Conservation (phyloP, 306 rosid genomes). For the Biancaea sappan region DNA sequence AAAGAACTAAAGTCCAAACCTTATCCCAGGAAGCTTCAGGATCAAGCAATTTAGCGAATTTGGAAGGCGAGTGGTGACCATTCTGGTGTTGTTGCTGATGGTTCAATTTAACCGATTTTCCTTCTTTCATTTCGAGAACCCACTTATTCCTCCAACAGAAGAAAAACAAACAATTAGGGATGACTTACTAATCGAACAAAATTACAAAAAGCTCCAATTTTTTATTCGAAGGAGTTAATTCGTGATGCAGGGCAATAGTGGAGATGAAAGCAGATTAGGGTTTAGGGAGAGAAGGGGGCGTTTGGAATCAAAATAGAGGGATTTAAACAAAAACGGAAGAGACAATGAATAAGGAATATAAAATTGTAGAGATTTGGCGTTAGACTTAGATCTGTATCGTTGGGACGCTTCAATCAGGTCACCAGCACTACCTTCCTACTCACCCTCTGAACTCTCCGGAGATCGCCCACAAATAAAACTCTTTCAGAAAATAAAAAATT, state of each 20-base stretch:
- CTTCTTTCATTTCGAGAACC: conserved; percentile 76
- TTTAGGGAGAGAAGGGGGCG: conserved; percentile 14
- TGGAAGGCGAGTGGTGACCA: conserved; percentile 91
- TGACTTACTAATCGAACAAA: neutral
- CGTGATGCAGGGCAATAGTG: conserved; percentile 8
- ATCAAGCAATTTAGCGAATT: conserved; percentile 86
- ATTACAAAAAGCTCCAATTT: conserved; percentile 12
- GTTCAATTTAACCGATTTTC: conserved; percentile 64
- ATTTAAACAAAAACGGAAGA: neutral
- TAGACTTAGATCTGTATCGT: conserved; percentile 21
- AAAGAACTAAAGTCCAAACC: conserved; percentile 47
- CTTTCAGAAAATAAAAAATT: too few species aligned
- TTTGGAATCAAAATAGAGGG: neutral
- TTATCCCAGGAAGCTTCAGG: conserved; percentile 99
- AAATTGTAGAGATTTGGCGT: neutral
- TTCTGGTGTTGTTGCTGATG: conserved; percentile 72
- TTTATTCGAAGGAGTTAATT: conserved; percentile 14
- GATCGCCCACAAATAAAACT: neutral
- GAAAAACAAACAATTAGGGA: neutral
- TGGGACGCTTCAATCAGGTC: neutral
- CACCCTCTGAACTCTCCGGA: neutral
- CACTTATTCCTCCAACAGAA: neutral
- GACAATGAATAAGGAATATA: neutral
- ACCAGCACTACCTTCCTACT: neutral
- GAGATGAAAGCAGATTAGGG: conserved; percentile 46